Evolutionary conservation across 2,329 filamentous ascomycete species (phyloP), one percentile per base, ranked within the genome.

Genomic region (Cercospora berteroae): DNA sequence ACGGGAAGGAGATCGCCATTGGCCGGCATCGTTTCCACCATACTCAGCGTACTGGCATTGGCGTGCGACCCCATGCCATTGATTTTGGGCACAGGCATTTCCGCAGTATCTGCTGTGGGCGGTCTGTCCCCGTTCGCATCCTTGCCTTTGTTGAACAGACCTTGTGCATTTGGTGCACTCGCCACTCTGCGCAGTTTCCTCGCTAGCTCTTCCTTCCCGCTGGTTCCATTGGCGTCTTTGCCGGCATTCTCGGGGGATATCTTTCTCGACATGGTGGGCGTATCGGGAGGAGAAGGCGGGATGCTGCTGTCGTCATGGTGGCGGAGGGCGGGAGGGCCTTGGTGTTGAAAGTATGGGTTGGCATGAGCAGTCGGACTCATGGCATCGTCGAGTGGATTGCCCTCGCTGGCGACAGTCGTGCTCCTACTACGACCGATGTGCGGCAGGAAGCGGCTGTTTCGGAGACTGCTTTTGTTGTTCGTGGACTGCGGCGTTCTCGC

Each of bases 261-360:
- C 91, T 84, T 80, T 91, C 91, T 75, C 31, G 79, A 76, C 72
- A 94, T 83, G 69, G 88, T 88, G 20, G 94, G 94, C 1, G 93
- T 96, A 78, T 97, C 93, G 55, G 94, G 93, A 31, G 95, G 94
- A 69, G 94, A 96, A 12, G 93, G 93, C 13, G 95, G 94, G 39
- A 96, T 91, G 71, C 93, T 97, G 76, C 90, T 92, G 73, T 95
- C 93, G 79, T 98, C 96, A 82, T 96, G 93, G 82, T 99, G 95
- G 77, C 94, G 90, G 74, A 98, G 84, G 71, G 92, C 92, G 4
- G 95, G 95, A 74, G 93, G 93, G 66, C 95, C 95, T 81, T 99
- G 95, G 79, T 98, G 95, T 72, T 89, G 91, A 80, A 98, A 99
- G 81, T 99, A 99, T 18, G 95, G 95, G 79, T 99, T 99, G 71